phyloP scores from a whole-genome alignment of 768 basidiomycete species.

The Rhodosporidiobolus odoratus region DNA sequence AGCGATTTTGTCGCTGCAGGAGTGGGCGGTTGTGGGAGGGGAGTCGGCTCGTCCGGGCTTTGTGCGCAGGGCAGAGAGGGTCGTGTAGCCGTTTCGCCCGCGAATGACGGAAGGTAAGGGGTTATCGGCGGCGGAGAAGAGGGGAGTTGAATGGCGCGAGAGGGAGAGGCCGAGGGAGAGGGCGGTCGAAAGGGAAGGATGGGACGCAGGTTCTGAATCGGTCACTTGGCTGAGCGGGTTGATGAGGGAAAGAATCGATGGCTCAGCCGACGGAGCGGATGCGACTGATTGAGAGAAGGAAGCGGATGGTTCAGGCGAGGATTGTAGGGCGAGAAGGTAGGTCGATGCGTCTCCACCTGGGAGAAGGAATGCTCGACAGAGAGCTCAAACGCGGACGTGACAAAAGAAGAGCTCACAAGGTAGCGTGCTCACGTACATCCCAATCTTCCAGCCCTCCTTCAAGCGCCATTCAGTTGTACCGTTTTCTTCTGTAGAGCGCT shows the following conservation, averaged over 20 bases:
- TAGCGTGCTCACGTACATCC: constrained; percentile 71
- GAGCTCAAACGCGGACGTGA: constrained; percentile 43
- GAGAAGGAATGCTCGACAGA: background rate
- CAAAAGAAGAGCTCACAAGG: constrained; percentile 51
- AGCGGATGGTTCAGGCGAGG: background rate
- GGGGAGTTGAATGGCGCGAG: background rate
- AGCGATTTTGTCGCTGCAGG: constrained; percentile 92
- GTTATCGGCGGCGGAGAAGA: background rate
- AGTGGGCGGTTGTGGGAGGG: constrained; percentile 73
- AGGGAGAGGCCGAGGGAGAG: constrained; percentile 14
- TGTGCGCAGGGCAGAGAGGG: constrained; percentile 73
- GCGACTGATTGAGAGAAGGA: background rate
- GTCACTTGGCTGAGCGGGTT: background rate
- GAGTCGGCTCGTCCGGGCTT: constrained; percentile 89
- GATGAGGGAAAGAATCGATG: background rate
- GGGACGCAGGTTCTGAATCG: background rate
- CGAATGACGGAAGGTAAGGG: constrained; percentile 45
- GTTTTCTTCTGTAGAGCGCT: constrained; percentile 52
- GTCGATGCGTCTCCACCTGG: constrained; percentile 43
- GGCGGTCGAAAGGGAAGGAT: background rate
- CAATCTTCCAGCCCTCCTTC: constrained; percentile 52
- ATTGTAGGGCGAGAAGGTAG: constrained; percentile 21
- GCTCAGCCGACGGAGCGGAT: too few species aligned
- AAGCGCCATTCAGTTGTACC: constrained; percentile 52
- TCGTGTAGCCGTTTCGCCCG: constrained; percentile 72